These are phyloP conservation scores for sunflower (Helianthus annuus) DNA, from an alignment of 129 eudicot genomes.

Conservation along the genomic window HanXRQr2.0-SUNRISE NC_035440.2:103938391-103938890, in stretches of 20 bases:
- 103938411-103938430: constrained; percentile 72
- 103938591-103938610: constrained; percentile 68
- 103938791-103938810: constrained; percentile 65
- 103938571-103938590: constrained; percentile 69
- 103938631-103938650: constrained; percentile 52
- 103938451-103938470: constrained; percentile 87
- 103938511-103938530: constrained; percentile 80
- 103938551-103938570: constrained; percentile 66
- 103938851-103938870: constrained; percentile 76
- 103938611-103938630: constrained; percentile 65
- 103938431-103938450: constrained; percentile 65
- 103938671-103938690: constrained; percentile 76
- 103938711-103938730: constrained; percentile 60
- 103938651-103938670: constrained; percentile 69
- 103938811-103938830: constrained; percentile 77
- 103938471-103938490: constrained; percentile 83
- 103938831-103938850: constrained; percentile 74
- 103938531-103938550: constrained; percentile 76
- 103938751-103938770: constrained; percentile 70
- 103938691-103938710: constrained; percentile 63
- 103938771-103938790: constrained; percentile 63
- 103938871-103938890: constrained; percentile 55
- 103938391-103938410: constrained; percentile 64
- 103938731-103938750: constrained; percentile 91
- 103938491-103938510: constrained; percentile 70